Evolutionary conservation across 805 yeast species (phyloP).

Genomic region (Candida sanyiensis): DNA sequence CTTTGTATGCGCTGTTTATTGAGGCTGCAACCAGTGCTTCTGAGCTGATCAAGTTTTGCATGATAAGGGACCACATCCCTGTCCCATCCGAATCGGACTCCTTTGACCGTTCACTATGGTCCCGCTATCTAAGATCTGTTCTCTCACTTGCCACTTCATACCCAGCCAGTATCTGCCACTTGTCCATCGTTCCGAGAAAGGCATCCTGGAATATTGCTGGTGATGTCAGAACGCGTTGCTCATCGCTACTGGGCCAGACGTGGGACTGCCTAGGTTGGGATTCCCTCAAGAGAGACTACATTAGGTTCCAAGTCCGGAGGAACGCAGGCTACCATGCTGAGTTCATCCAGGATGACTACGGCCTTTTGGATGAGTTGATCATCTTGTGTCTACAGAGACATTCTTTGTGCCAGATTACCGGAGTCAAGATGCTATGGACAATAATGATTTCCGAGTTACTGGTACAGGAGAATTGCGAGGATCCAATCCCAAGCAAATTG

Average conservation of each 20-base stretch:
- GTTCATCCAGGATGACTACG: constrained; percentile 51
- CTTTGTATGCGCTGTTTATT: constrained; percentile 51
- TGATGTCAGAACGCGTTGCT: constrained; percentile 54
- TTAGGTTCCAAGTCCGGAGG: constrained; percentile 52
- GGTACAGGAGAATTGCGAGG: constrained; percentile 51
- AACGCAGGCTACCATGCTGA: constrained; percentile 71
- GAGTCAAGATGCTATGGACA: constrained; percentile 66
- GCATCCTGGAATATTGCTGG: constrained; percentile 62
- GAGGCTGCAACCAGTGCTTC: constrained; percentile 51
- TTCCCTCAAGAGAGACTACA: constrained; percentile 45
- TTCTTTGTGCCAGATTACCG: constrained; percentile 50
- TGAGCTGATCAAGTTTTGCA: constrained; percentile 45
- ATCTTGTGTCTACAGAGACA: constrained; percentile 66
- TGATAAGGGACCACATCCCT: constrained; percentile 50
- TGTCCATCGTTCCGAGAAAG: constrained; percentile 66
- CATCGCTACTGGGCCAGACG: constrained; percentile 47
- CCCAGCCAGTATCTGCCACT: constrained; percentile 62
- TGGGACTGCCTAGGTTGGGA: constrained; percentile 76
- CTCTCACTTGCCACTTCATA: constrained; percentile 58
- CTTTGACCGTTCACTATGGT: constrained; percentile 64
- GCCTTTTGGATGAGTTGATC: constrained; percentile 58
- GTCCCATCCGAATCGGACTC: constrained; percentile 38
- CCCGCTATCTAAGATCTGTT: constrained; percentile 52
- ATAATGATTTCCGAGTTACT: constrained; percentile 62
- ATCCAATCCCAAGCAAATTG: constrained; percentile 47